Conservation (phyloP, 2,329 filamentous ascomycete species). For the Leptographium flavum region DNA sequence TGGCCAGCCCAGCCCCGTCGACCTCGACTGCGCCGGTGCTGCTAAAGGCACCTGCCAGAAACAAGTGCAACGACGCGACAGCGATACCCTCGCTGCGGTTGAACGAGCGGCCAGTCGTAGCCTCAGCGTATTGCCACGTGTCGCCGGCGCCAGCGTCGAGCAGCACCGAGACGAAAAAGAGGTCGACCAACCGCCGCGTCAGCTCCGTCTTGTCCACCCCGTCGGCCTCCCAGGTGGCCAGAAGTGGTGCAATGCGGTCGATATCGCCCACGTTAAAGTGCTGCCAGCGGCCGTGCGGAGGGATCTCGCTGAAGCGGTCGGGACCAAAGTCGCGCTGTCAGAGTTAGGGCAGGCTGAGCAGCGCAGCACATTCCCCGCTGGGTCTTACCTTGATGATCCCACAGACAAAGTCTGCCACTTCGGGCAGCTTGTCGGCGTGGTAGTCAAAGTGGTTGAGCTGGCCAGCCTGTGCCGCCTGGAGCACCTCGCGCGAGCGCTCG, state of each 20-base stretch:
- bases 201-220: constrained; percentile 28
- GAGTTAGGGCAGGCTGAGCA: neutral
- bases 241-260: constrained; percentile 29
- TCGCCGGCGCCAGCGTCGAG: constrained; percentile 41
- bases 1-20: constrained; percentile 21
- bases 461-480: constrained; percentile 1
- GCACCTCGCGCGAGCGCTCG: neutral
- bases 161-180: constrained; percentile 47
- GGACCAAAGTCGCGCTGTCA: constrained; percentile 35
- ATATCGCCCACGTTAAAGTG: constrained; percentile 45
- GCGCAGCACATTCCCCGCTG: neutral
- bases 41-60: constrained; percentile 25
- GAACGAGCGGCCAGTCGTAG: constrained; percentile 19
- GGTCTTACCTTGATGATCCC: constrained; percentile 1
- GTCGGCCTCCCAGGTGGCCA: constrained; percentile 21
- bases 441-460: constrained; percentile 6
- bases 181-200: constrained; percentile 40
- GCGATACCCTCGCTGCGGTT: constrained; percentile 36
- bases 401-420: constrained; percentile 3
- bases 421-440: neutral
- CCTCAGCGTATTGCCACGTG: constrained; percentile 30
- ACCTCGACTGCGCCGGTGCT: constrained; percentile 13
- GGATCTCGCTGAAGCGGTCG: constrained; percentile 29
- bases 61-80: constrained; percentile 35
- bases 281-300: constrained; percentile 45